phyloP scores from a whole-genome alignment of 129 eudicot species.

The Helichrysum umbraculigerum region DNA sequence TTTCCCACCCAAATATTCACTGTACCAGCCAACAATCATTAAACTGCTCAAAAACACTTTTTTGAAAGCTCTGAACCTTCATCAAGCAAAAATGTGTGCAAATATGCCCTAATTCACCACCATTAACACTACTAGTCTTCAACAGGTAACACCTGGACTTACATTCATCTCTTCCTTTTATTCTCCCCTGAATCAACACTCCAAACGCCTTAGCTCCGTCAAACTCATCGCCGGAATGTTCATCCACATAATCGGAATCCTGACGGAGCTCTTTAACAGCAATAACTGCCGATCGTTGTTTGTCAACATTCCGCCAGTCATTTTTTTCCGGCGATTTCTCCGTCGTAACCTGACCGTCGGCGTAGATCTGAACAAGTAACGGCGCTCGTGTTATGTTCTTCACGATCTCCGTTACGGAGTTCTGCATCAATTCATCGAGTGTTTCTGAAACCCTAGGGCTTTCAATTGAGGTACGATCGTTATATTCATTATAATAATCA shows the following conservation, averaged over 20 bases:
- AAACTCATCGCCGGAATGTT: background rate
- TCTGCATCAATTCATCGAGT: conserved; percentile 47
- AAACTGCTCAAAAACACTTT: conserved; percentile 50
- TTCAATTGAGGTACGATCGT: conserved; percentile 30
- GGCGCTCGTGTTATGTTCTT: conserved; percentile 52
- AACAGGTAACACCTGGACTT: conserved; percentile 63
- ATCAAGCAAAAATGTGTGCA: conserved; percentile 70
- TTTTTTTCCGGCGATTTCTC: conserved; percentile 37
- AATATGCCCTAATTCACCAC: conserved; percentile 49
- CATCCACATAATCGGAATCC: background rate
- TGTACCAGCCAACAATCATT: conserved; percentile 51
- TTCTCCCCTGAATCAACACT: conserved; percentile 54
- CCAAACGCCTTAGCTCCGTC: conserved; percentile 61
- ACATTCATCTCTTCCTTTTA: conserved; percentile 40
- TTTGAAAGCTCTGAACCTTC: conserved; percentile 55
- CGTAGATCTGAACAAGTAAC: conserved; percentile 44
- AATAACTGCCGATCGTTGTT: conserved; percentile 39
- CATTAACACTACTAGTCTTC: conserved; percentile 59
- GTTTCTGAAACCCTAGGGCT: conserved; percentile 37
- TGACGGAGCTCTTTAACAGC: conserved; percentile 54
- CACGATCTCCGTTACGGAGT: conserved; percentile 48
- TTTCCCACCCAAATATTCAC: conserved; percentile 9
- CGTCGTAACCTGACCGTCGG: conserved; percentile 33
- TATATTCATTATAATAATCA: conserved; percentile 19
- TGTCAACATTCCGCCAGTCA: conserved; percentile 39